Evolutionary conservation across 177 flowering plant genomes (phyloP).

Genomic region (Vitis hybrid): DNA sequence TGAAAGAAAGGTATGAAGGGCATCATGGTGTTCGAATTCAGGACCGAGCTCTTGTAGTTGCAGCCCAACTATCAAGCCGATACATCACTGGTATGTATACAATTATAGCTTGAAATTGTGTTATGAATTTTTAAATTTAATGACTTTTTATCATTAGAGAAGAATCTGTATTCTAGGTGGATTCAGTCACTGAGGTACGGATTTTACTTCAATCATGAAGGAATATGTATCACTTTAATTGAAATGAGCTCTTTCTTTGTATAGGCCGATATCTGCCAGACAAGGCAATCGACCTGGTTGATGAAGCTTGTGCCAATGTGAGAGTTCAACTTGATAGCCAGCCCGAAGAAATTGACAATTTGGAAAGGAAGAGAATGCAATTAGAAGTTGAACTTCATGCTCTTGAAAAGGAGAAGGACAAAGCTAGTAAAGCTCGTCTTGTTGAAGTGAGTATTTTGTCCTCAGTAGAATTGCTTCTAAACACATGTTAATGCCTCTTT

Average conservation of each 20-base stretch:
- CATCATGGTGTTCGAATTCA: conserved; percentile 95
- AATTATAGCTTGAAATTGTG: too few species aligned
- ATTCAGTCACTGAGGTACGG: too few species aligned
- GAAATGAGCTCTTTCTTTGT: neutral
- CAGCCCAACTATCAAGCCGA: conserved; percentile 71
- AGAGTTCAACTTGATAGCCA: conserved; percentile 94
- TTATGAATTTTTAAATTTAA: too few species aligned
- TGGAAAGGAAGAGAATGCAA: conserved; percentile 85
- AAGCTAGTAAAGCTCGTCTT: conserved; percentile 89
- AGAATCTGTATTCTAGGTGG: too few species aligned
- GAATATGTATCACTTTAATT: neutral
- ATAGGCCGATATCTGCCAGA: conserved; percentile 87
- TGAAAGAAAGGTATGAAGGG: conserved; percentile 85
- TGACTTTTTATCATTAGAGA: too few species aligned
- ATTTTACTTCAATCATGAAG: too few species aligned
- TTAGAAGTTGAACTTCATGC: conserved; percentile 90
- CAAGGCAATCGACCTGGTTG: conserved; percentile 94
- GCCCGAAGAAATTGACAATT: conserved; percentile 90
- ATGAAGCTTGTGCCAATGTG: conserved; percentile 98
- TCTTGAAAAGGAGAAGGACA: conserved; percentile 93
- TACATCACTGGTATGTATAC: conserved; percentile 67
- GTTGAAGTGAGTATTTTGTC: conserved; percentile 46
- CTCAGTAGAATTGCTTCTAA: too few species aligned
- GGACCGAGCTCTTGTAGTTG: conserved; percentile 80
- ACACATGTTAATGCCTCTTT: neutral